Evolutionary conservation across 768 basidiomycete species (phyloP).

Genomic region (Pleurotus giganteus): DNA sequence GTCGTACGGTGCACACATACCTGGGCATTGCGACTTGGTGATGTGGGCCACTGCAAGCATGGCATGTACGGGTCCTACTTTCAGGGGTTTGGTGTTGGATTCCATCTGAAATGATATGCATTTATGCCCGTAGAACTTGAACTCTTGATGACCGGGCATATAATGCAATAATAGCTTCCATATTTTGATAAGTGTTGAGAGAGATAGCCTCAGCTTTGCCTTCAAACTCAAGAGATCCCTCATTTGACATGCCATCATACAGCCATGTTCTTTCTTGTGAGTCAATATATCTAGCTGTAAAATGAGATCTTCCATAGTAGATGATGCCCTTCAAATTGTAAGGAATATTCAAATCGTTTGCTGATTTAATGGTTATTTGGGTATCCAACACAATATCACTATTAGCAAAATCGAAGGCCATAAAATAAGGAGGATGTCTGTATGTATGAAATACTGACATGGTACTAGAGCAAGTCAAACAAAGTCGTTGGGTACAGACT

Average conservation of each 20-base stretch:
- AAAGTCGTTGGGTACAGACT: too few species aligned
- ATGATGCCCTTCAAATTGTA: neutral
- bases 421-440: too few species aligned
- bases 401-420: too few species aligned
- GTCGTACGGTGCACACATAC: too few species aligned
- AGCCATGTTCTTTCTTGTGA: neutral
- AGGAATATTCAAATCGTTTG: neutral
- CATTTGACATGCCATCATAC: neutral
- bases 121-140: neutral
- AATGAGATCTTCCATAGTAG: neutral
- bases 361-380: neutral
- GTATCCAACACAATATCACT: too few species aligned
- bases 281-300: neutral
- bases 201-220: neutral
- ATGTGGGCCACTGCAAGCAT: neutral
- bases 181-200: neutral
- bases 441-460: too few species aligned
- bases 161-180: too few species aligned
- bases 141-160: too few species aligned
- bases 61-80: neutral
- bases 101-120: neutral
- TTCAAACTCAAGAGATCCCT: neutral
- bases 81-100: neutral
- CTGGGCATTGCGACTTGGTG: too few species aligned
- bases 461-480: too few species aligned